phyloP scores from a whole-genome alignment of 768 basidiomycete genomes.

The Termitomyces eurrhizus region DNA sequence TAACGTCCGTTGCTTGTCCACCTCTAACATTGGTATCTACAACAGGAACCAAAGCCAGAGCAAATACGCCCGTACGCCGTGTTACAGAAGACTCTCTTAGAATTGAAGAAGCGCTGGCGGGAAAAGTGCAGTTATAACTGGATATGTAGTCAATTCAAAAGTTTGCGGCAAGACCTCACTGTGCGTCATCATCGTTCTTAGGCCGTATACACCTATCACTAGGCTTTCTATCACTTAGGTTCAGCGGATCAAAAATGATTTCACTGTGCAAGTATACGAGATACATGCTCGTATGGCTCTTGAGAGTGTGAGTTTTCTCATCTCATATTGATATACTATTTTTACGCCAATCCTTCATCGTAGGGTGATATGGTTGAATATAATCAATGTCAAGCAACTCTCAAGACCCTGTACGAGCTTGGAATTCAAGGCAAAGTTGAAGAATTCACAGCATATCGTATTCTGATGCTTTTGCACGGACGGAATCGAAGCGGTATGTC shows the following conservation, averaged over 20 bases:
- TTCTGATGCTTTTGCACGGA: constrained; percentile 92
- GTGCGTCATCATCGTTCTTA: constrained; percentile 46
- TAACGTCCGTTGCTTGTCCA: not conserved
- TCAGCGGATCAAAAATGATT: constrained; percentile 97
- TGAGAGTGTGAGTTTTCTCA: constrained; percentile 56
- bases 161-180: constrained; percentile 93
- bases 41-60: constrained; percentile 89
- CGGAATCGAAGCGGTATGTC: constrained; percentile 85
- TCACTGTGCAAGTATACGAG: constrained; percentile 96
- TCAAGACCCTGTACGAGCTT: constrained; percentile 88
- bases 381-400: constrained; percentile 92
- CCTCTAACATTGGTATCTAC: not conserved
- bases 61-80: constrained; percentile 87
- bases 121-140: constrained; percentile 74
- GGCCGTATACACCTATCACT: constrained; percentile 21
- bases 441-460: constrained; percentile 97
- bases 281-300: constrained; percentile 97
- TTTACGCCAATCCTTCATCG: constrained; percentile 5
- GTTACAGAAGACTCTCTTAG: constrained; percentile 77
- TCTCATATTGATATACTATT: constrained; percentile 1
- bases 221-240: constrained; percentile 52
- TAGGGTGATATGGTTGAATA: constrained; percentile 99
- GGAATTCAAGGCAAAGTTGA: constrained; percentile 90
- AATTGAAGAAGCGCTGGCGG: constrained; percentile 87
- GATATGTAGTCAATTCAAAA: constrained; percentile 99